Conservation (phyloP, 768 basidiomycete genomes). For the Lentinula aciculospora region DNA sequence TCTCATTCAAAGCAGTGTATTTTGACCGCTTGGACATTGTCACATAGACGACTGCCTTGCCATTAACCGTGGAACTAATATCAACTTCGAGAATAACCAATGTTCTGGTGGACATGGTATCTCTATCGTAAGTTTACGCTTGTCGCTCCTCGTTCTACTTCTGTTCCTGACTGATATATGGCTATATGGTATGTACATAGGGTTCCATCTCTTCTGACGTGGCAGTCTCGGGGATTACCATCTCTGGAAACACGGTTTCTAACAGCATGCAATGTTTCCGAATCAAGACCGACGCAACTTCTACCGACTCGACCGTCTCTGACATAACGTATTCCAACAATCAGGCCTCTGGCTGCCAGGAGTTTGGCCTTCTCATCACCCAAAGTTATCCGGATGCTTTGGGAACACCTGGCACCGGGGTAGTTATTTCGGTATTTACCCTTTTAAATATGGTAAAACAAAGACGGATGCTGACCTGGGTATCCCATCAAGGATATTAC, state of each 20-base stretch:
- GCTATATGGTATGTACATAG: no score
- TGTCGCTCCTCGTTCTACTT: background rate
- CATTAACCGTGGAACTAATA: slow-evolving; percentile 3
- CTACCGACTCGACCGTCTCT: background rate
- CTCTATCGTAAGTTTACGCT: background rate
- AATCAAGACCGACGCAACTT: slow-evolving; percentile 6
- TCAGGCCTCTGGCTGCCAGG: slow-evolving; percentile 1
- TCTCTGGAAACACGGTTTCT: slow-evolving; percentile 4
- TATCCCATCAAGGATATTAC: background rate
- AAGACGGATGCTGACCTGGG: background rate
- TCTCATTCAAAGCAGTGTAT: background rate
- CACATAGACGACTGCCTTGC: slow-evolving; percentile 8
- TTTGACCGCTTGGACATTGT: background rate
- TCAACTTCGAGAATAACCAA: slow-evolving; percentile 5
- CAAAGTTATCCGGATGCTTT: slow-evolving; percentile 5
- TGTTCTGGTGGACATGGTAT: slow-evolving; percentile 8
- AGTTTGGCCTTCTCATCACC: slow-evolving; percentile 4
- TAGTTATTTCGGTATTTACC: slow-evolving; percentile 1
- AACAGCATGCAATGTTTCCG: slow-evolving; percentile 3
- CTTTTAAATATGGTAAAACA: background rate
- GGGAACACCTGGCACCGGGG: slow-evolving; percentile 5
- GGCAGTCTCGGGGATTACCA: background rate
- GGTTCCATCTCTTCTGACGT: slow-evolving; percentile 1
- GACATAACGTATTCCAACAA: slow-evolving; percentile 2
- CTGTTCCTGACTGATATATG: background rate